Evolutionary conservation across 495 filamentous ascomycete species (phyloP).

Genomic region (Penicillium simplicissimum): DNA sequence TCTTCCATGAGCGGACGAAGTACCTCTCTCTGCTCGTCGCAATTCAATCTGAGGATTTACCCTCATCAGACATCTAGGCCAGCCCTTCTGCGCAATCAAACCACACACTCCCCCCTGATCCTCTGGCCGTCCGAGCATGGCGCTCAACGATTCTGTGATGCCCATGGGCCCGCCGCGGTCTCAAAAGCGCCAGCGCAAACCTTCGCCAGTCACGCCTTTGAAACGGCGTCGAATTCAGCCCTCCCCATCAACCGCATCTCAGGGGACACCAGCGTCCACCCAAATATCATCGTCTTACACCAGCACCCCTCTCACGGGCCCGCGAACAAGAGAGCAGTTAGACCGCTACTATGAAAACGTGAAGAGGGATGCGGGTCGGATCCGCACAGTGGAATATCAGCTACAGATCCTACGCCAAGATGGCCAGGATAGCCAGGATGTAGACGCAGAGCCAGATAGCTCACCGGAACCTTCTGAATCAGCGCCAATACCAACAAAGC

Average conservation of each 20-base stretch:
- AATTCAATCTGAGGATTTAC: neutral
- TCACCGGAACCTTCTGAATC: neutral
- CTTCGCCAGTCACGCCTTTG: neutral
- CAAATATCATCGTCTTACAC: neutral
- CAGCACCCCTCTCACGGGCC: neutral
- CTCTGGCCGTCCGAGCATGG: neutral
- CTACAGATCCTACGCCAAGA: neutral
- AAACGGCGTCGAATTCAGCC: neutral
- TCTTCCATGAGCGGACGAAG: neutral
- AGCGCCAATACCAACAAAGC: neutral
- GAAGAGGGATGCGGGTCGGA: neutral
- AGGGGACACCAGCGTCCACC: neutral
- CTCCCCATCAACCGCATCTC: neutral
- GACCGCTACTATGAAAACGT: slow-evolving; percentile 1
- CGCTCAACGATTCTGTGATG: neutral
- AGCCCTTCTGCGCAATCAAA: neutral
- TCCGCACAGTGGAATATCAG: neutral
- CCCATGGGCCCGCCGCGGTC: neutral
- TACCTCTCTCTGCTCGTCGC: neutral
- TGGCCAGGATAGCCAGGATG: neutral
- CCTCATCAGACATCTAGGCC: neutral
- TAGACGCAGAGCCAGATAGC: neutral
- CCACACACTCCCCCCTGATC: neutral
- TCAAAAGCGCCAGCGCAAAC: neutral
- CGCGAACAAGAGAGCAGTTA: neutral